Evolutionary conservation across 352 stramenopile species (phyloP), one percentile per base, ranked within the genome.

Genomic region (Pythium inflatum): DNA sequence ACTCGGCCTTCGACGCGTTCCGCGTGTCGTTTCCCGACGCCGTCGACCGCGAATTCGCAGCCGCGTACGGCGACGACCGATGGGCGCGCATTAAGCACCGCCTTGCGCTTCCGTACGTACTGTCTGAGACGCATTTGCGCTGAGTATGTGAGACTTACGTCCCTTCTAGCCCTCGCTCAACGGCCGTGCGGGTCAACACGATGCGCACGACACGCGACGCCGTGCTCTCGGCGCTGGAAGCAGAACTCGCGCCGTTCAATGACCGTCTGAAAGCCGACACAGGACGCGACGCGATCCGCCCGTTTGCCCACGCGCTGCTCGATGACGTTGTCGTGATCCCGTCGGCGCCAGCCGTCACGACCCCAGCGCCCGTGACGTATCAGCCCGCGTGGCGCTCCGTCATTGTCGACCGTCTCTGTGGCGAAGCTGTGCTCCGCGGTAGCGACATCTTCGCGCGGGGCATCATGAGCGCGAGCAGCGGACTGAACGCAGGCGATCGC

Each of bases 391-490:
- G 82, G 34, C 85, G 87, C 49, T 85, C 77, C 16, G 81, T 98
- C 24, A 83, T 98, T 38, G 88, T 97, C 27, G 93, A 98, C 66
- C 80, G 92, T 25, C 87, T 97, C 14, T 98, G 95, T 71, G 95
- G 88, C 16, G 93, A 98, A 77, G 95, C 95, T 2, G 95, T 98
- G 62, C 72, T 98, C 8, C 88, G 95, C 36, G 95, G 95, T 58
- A 97, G 91, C 53, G 88, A 98, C 71, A 94, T 98, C 58, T 98
- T 98, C 77, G 90, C 94, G 8, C 85, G 85, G 18, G 95, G 95
- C 41, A 82, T 98, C 68, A 91, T 98, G 77, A 94, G 85, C 66
- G 88, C 93, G 25, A 97, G 94, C 79, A 82, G 76, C 18, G 89
- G 89, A 25, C 87, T 98, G 67, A 85, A 85, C 62, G 66, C 71